Evolutionary conservation across 2,329 filamentous ascomycete genomes (phyloP).

Genomic region (Phialocephala subalpina): DNA sequence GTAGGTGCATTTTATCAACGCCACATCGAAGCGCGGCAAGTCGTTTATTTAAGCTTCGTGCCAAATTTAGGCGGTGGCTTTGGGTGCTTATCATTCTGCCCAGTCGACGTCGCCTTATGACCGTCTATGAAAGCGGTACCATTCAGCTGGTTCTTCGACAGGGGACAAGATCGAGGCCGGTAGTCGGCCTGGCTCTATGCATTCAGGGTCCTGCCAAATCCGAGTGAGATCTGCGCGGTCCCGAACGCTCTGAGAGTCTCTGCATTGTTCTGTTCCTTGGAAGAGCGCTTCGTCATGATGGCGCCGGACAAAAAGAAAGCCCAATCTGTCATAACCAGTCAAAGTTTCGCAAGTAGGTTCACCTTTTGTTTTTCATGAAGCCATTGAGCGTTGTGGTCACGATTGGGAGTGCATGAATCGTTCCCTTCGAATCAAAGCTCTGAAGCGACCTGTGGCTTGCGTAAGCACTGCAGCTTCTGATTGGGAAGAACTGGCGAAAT

Average conservation of each 20-base stretch:
- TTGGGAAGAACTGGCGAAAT: not conserved
- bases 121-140: conserved; percentile 2
- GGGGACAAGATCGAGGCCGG: not conserved
- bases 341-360: not conserved
- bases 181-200: not conserved
- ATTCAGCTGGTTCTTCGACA: conserved; percentile 5
- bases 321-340: not conserved
- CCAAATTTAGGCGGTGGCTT: not conserved
- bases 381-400: not conserved
- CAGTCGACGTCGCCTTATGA: not conserved
- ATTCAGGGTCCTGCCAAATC: not conserved
- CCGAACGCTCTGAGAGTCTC: too few species aligned
- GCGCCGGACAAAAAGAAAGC: not conserved
- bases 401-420: conserved; percentile 1
- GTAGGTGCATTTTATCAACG: not conserved
- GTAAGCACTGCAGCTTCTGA: not conserved
- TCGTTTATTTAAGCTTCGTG: conserved; percentile 7
- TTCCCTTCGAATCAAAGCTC: not conserved
- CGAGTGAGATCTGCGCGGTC: not conserved
- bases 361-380: not conserved
- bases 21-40: conserved; percentile 3
- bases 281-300: not conserved
- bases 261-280: conserved; percentile 1
- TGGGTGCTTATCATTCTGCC: not conserved
- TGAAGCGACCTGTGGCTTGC: conserved; percentile 1